Percentiles rank a stretch among this genome's conserved stretches.
These are phyloP conservation scores for Citrus australasica DNA, from an alignment of 345 rosid species.

Conservation along the genomic window DNA sequence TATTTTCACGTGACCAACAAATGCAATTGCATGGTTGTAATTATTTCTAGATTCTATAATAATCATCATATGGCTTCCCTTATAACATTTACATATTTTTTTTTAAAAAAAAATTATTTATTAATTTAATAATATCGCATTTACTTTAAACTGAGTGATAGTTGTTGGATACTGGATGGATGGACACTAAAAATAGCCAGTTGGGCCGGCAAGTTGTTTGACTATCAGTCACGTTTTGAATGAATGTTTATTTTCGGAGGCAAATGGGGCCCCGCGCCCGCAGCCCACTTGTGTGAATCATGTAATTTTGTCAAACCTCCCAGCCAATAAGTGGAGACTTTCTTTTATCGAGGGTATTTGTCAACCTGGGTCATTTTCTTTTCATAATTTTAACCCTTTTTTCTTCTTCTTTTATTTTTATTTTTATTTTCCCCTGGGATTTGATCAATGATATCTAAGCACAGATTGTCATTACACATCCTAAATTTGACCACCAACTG, in stretches of 20 bases:
- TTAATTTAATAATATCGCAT: too few species aligned
- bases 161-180: too few species aligned
- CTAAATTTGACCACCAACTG: too few species aligned
- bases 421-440: too few species aligned
- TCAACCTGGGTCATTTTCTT: not conserved
- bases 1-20: not conserved
- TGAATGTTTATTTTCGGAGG: not conserved
- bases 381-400: not conserved
- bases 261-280: not conserved
- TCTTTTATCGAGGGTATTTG: not conserved
- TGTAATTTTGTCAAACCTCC: not conserved
- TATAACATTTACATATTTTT: too few species aligned
- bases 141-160: too few species aligned
- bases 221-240: not conserved
- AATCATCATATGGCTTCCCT: too few species aligned
- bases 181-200: too few species aligned
- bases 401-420: too few species aligned
- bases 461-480: too few species aligned
- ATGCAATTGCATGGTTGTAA: not conserved
- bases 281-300: not conserved
- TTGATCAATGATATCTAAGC: not conserved
- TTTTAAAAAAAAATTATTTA: too few species aligned
- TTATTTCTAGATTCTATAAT: not conserved
- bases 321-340: not conserved
- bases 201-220: not conserved